Evolutionary conservation across 139 green algal species (phyloP).

Genomic region (Tetratostichococcus sp.): DNA sequence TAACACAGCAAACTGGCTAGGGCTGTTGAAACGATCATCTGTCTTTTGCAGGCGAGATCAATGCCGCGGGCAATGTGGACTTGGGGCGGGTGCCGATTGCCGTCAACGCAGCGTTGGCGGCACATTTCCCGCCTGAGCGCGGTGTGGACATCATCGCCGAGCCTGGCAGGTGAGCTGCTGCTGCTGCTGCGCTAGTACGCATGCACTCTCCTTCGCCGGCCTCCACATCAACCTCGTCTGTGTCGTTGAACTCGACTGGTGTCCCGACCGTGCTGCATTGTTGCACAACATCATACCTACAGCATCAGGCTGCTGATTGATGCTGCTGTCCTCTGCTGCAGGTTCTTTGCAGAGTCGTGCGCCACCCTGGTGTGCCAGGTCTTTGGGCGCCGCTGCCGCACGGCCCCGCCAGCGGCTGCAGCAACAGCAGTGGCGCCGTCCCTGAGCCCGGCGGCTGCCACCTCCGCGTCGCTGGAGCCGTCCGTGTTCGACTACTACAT

Average conservation of each 20-base stretch:
- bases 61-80: constrained; percentile 57
- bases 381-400: constrained; percentile 70
- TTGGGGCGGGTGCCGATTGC: constrained; percentile 69
- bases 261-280: too few relatives aligned
- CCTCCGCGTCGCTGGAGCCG: neutral
- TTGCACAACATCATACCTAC: too few relatives aligned
- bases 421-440: too few relatives aligned
- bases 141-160: constrained; percentile 82
- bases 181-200: too few relatives aligned
- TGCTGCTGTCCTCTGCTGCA: neutral
- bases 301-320: too few relatives aligned
- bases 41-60: constrained; percentile 46
- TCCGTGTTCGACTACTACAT: constrained; percentile 78
- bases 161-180: constrained; percentile 65
- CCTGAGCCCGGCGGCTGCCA: neutral
- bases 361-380: constrained; percentile 75
- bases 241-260: too few relatives aligned
- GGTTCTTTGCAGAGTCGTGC: constrained; percentile 94
- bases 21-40: too few relatives aligned
- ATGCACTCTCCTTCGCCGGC: too few relatives aligned
- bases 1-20: too few relatives aligned
- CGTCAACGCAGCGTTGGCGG: constrained; percentile 81
- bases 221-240: too few relatives aligned
- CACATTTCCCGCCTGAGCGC: constrained; percentile 71
- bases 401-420: neutral